Conservation (phyloP, 352 stramenopile species). For the Blastocystis sp. region DNA sequence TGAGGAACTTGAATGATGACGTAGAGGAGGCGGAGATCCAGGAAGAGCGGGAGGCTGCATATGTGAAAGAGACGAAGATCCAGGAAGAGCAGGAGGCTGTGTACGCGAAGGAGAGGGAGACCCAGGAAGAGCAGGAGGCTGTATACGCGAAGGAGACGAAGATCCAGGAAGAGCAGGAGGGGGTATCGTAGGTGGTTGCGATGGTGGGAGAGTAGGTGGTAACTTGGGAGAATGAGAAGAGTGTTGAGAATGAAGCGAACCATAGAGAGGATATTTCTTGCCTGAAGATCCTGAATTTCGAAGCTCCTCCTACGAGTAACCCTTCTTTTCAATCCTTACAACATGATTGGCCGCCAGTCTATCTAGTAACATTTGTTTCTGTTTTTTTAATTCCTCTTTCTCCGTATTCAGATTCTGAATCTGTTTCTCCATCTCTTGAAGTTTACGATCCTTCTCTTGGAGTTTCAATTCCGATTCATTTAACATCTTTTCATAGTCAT, state of each 20-base stretch:
- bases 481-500: no score
- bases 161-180: neutral
- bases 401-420: constrained; percentile 1
- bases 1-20: no score
- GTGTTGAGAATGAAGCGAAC: neutral
- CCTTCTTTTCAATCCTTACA: no score
- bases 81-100: neutral
- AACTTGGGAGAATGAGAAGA: neutral
- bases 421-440: neutral
- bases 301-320: neutral
- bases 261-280: constrained; percentile 5
- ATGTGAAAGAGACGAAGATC: no score
- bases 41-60: no score
- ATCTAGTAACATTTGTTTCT: neutral
- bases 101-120: neutral
- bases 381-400: neutral
- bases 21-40: no score
- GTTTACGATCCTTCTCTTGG: neutral
- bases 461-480: neutral
- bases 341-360: neutral
- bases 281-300: neutral
- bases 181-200: neutral
- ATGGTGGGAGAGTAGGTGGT: neutral
- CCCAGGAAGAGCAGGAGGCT: neutral
- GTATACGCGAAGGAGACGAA: neutral